Base-by-base conservation (phyloP, 495 filamentous ascomycete species). In the Xylaria acuta region DNA sequence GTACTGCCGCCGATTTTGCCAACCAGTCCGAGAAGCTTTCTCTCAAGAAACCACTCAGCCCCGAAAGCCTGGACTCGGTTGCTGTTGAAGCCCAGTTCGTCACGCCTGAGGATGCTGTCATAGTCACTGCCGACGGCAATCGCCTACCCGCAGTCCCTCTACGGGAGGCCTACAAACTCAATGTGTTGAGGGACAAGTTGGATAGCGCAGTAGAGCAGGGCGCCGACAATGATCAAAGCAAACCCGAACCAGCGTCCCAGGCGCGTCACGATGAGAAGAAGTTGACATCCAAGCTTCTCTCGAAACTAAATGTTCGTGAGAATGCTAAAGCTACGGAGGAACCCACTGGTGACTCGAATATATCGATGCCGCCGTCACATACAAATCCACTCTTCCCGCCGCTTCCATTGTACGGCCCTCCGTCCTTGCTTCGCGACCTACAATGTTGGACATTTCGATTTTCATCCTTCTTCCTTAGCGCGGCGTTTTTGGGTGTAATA, bases 361-460 rank as follows among this genome's bases (percentile, higher is more conserved):
- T 25, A 34, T 67, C 70, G 1, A 85, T 85, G 76, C 90, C 90
- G 0, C 87, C 90, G 2, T 87, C 89, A 5, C 84, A 88, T 75
- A 94, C 91, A 8, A 91, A 97, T 76, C 94, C 95, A 9, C 81
- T 97, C 1, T 98, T 98, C 75, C 95, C 95, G 14, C 92, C 94
- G 11, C 80, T 98, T 18, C 95, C 95, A 0, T 82, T 93, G 3
- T 97, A 97, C 73, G 92, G 92, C 0, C 91, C 94, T 0, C 90
- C 94, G 0, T 90, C 92, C 3, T 30, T 86, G 2, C 68, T 91
- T 34, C 82, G 90, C 49, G 84, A 88, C 43, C 34, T 94, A n/a
- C 91, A 93, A 71, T 92, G 86, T 77, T 80, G 83, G 36, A 76
- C 80, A 8, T 91, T 95, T 60, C 88, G 90, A 14, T 70, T 84